Evolutionary conservation across 106 monocot species (phyloP).

Genomic region (Vanilla planifolia): DNA sequence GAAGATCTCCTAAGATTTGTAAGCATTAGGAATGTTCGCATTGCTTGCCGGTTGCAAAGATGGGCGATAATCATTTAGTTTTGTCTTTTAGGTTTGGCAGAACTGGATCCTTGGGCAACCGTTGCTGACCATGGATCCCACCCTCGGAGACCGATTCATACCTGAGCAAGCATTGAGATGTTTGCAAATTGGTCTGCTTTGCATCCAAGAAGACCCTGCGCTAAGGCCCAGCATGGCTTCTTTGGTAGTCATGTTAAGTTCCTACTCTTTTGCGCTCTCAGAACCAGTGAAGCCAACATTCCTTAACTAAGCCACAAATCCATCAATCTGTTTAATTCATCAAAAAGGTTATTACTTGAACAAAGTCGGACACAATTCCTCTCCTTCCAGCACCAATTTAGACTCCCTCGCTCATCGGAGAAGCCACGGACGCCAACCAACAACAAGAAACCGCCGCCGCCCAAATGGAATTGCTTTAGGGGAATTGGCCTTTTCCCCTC

Average conservation of each 20-base stretch:
- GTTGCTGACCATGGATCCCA: conserved; percentile 36
- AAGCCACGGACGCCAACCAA: too few species aligned
- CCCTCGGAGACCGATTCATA: conserved; percentile 22
- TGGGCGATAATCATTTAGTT: neutral
- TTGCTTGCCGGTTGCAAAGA: too few species aligned
- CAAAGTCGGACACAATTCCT: too few species aligned
- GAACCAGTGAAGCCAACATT: neutral
- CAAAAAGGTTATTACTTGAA: too few species aligned
- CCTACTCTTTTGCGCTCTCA: neutral
- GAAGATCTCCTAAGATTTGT: conserved; percentile 1
- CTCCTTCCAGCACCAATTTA: too few species aligned
- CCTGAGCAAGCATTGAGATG: conserved; percentile 31
- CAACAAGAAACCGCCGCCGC: too few species aligned
- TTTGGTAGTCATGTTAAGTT: conserved; percentile 30
- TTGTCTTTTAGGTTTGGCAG: conserved; percentile 7
- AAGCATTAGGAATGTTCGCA: too few species aligned
- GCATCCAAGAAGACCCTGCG: conserved; percentile 42
- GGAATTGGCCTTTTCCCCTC: too few species aligned
- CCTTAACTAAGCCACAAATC: too few species aligned
- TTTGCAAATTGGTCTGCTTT: conserved; percentile 46
- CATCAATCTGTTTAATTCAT: too few species aligned
- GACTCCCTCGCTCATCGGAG: too few species aligned
- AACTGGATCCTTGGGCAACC: conserved; percentile 1
- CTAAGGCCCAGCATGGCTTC: conserved; percentile 55
- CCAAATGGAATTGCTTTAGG: too few species aligned